Evolutionary conservation across 148 eudicot species (phyloP).

Genomic region (Salicornia ramosissima): DNA sequence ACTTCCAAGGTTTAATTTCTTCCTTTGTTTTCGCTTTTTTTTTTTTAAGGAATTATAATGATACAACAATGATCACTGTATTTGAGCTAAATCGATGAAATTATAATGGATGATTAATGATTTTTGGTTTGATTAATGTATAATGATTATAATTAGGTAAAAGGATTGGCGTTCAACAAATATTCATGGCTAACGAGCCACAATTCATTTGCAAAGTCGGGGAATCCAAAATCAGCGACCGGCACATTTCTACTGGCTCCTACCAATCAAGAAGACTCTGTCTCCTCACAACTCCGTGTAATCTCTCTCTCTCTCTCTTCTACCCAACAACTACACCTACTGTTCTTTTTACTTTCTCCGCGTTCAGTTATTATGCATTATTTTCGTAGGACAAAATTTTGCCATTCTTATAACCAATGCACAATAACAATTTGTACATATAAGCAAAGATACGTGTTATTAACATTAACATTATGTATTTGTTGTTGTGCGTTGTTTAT

Average conservation of each 20-base stretch:
- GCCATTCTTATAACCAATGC: too few relatives aligned
- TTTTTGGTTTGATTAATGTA: neutral
- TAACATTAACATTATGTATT: too few relatives aligned
- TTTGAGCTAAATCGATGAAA: neutral
- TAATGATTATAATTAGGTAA: slow-evolving; percentile 42
- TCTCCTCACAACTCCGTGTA: slow-evolving; percentile 68
- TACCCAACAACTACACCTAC: too few relatives aligned
- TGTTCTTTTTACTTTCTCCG: too few relatives aligned
- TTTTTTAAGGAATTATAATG: too few relatives aligned
- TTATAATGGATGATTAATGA: neutral
- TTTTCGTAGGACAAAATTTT: too few relatives aligned
- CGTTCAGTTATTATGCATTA: too few relatives aligned
- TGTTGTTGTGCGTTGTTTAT: too few relatives aligned
- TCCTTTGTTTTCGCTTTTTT: neutral
- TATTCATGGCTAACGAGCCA: slow-evolving; percentile 92
- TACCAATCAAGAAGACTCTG: slow-evolving; percentile 74
- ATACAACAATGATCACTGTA: too few relatives aligned
- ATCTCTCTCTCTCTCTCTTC: neutral
- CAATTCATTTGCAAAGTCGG: slow-evolving; percentile 64
- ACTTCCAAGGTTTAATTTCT: slow-evolving; percentile 44
- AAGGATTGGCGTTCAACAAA: slow-evolving; percentile 64
- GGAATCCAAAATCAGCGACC: slow-evolving; percentile 43
- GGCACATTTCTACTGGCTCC: slow-evolving; percentile 56
- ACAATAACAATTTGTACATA: too few relatives aligned
- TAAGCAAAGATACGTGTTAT: too few relatives aligned